Percentiles rank a stretch among this genome's conserved stretches.
Conservation (phyloP, 192 early-diverging fungal species). For the Dimargaris verticillata region DNA sequence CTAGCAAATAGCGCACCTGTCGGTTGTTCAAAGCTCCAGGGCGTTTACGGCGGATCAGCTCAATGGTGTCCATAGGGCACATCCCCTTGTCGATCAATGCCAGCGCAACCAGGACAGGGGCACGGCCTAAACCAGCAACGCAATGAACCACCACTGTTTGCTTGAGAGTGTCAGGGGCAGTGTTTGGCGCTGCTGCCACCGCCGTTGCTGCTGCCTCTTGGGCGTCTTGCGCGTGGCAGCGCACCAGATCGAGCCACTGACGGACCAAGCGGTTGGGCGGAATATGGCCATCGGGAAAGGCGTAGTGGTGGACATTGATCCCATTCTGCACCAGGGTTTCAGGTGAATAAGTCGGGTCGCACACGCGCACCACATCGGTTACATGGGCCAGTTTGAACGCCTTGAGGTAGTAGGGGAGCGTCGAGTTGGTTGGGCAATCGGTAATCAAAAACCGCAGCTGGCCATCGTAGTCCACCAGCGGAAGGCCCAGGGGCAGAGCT, state of each 20-base stretch:
- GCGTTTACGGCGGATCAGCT: conserved; percentile 51
- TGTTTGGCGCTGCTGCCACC: conserved; percentile 17
- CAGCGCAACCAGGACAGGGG: conserved; percentile 75
- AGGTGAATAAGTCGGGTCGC: conserved; percentile 70
- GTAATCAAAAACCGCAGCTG: conserved; percentile 73
- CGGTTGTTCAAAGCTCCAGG: conserved; percentile 66
- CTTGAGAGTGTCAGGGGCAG: background rate
- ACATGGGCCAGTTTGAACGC: conserved; percentile 58
- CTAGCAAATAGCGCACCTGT: conserved; percentile 39
- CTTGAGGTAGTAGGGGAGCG: conserved; percentile 53
- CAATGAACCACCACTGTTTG: conserved; percentile 77
- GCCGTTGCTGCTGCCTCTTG: conserved; percentile 12
- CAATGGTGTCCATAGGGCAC: conserved; percentile 57
- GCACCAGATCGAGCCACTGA: conserved; percentile 48
- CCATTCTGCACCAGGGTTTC: conserved; percentile 34
- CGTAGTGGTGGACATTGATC: conserved; percentile 46
- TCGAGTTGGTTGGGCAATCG: conserved; percentile 78
- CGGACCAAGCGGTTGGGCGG: conserved; percentile 32
- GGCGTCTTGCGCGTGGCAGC: conserved; percentile 23
- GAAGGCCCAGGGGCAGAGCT: background rate
- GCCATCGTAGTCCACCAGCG: conserved; percentile 27
- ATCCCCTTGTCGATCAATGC: conserved; percentile 65
- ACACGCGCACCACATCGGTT: conserved; percentile 77
- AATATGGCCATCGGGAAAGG: background rate
- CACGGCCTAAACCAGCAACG: conserved; percentile 87